Conservation (phyloP, 108 stramenopile genomes). For the Ochromonas danica region DNA sequence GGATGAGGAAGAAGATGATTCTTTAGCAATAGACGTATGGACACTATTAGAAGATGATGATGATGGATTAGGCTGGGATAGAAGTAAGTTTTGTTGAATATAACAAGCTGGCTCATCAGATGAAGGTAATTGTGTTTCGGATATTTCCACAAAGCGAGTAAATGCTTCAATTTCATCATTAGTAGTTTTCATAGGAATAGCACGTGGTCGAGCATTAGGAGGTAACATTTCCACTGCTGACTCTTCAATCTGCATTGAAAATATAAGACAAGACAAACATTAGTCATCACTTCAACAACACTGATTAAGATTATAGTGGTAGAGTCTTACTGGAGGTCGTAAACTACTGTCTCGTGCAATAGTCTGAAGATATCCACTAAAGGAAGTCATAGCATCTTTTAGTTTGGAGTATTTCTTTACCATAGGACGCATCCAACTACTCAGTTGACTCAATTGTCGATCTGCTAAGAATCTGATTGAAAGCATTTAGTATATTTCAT, state of each 20-base stretch:
- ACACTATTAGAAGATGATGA: no score
- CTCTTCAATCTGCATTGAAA: neutral
- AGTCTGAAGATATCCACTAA: neutral
- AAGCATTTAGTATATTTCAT: neutral
- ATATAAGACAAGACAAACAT: neutral
- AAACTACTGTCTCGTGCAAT: neutral
- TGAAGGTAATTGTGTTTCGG: no score
- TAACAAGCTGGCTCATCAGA: no score
- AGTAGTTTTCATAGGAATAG: no score
- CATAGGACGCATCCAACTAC: constrained; percentile 25
- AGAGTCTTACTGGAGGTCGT: neutral
- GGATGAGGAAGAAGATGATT: no score
- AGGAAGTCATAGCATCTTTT: neutral
- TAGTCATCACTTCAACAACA: neutral
- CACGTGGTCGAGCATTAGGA: no score
- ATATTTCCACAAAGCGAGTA: no score
- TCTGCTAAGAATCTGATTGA: neutral
- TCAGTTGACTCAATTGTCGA: constrained; percentile 3
- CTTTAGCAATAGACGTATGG: no score
- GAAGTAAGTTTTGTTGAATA: no score
- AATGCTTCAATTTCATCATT: no score
- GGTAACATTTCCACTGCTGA: neutral
- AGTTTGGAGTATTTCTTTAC: neutral
- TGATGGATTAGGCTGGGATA: no score
- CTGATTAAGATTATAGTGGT: neutral